Evolutionary conservation across 768 basidiomycete genomes (phyloP).

Genomic region (Lentinula raphanica): DNA sequence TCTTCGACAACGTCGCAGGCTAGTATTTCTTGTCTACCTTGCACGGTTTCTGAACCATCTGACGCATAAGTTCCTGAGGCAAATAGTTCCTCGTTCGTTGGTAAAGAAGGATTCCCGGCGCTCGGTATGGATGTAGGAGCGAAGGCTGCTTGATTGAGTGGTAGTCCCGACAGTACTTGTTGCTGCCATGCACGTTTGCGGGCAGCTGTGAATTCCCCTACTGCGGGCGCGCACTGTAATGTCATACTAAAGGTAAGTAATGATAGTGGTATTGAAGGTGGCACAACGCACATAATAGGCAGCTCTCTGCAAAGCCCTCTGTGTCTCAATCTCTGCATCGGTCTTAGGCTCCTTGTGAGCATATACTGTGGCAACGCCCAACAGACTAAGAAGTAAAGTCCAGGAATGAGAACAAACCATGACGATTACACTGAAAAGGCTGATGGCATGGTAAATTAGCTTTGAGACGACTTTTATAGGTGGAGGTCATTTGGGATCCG

Average conservation of each 20-base stretch:
- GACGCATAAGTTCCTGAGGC: slow-evolving; percentile 31
- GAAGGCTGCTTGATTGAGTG: slow-evolving; percentile 1
- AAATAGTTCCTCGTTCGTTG: slow-evolving; percentile 41
- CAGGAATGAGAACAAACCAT: background rate
- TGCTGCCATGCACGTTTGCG: slow-evolving; percentile 44
- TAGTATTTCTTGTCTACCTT: slow-evolving; percentile 23
- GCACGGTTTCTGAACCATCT: slow-evolving; percentile 15
- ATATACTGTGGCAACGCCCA: background rate
- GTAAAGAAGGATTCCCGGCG: slow-evolving; percentile 31
- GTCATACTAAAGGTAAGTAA: background rate
- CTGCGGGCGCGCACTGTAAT: slow-evolving; percentile 51
- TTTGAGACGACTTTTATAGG: background rate
- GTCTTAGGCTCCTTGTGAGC: slow-evolving; percentile 43
- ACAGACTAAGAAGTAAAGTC: background rate
- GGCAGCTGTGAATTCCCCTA: slow-evolving; percentile 45
- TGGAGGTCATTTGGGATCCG: background rate
- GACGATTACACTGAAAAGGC: background rate
- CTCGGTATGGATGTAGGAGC: background rate
- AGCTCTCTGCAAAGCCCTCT: slow-evolving; percentile 44
- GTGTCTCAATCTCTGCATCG: slow-evolving; percentile 40
- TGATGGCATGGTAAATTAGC: background rate
- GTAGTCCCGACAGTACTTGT: slow-evolving; percentile 25
- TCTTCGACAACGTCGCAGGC: slow-evolving; percentile 38
- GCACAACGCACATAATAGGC: slow-evolving; percentile 41
- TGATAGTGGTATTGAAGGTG: background rate